Base-by-base conservation (phyloP, 1,139 yeast genomes). In the Torulaspora pretoriensis region DNA sequence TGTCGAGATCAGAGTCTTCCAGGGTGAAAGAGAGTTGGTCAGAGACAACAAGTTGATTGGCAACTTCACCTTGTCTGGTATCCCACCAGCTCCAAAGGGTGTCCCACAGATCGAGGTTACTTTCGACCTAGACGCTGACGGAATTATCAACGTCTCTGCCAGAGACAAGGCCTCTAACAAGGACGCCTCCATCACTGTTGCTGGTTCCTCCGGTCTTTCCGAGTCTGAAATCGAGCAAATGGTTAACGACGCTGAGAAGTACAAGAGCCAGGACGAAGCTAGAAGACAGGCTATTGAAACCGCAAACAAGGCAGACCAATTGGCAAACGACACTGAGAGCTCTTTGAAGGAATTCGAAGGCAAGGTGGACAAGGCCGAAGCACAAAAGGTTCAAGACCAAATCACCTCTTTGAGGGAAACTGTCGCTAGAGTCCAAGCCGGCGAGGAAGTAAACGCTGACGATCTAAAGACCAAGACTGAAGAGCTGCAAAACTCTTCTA, bases 81-180 rank as follows among this genome's bases (percentile, higher is more conserved):
- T 90, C 57, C 95, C 97, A 73, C 96, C 97, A 62, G 97, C 97
- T 64, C 96, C 97, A 74, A 90, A 89, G 82, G 98, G 98, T 78
- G 97, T 90, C 60, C 97, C 98, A 63, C 97, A 90, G 77, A 92
- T 90, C 63, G 97, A 92, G 77, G 98, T 90, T 65, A 81, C 96
- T 55, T 90, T 90, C 69, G 98, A 90, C 72, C 86, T 90, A 67
- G 98, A 90, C 71, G 96, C 98, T 54, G 97, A 90, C 73, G 97
- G 98, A 72, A 92, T 92, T 72, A 89, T 92, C 77, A 92, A 92
- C 78, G 98, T 92, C 58, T 85, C 95, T 69, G 98, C 97, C 56
- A 86, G 90, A 73, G 98, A 92, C 75, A 90, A 90, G 81, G 96
- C 97, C 59, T 84, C 96, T 60, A 88, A 88, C 81, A 89, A 90